Evolutionary conservation across 371 early-diverging fungal genomes (phyloP), one percentile per base, ranked within the genome.

Genomic region (Thermomucor indicae-seudaticae): DNA sequence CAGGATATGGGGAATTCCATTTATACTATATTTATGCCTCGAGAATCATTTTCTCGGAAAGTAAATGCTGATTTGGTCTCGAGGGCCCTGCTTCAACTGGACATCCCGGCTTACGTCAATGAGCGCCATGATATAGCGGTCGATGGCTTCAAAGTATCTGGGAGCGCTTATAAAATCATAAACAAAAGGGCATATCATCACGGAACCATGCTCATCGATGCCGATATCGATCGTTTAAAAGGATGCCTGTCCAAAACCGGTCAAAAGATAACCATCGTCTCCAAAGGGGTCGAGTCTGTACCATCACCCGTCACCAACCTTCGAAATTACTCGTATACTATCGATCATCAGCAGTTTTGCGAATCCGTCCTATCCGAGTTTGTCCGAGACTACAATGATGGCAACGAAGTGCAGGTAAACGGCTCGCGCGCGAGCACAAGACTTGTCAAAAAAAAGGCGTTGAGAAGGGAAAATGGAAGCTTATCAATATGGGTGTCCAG

Each of bases 191-290:
- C 97, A 1, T 96, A 93, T 57, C 97, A 97, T 64, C 98, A 98
- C 65, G 98, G 98, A 30, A 98, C 98, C 7, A 95, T 97, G 97
- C 70, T 98, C 37, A 91, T 97, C 46, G 86, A 92, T 59, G 75
- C 95, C 1, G 91, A 97, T 65, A 79, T 92, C 24, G 58, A 64
- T 14, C 65, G 63, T 6, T 73, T 97, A 16, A 72, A 79, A 35
- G 72, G 70, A 6, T 70, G 64, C 55, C 46, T 68, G 34, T 67
- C 67, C 6, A 71, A 66, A 51, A 62, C 61, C 24, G 66, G 27
- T 34, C 28, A 64, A 53, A 30, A 80, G 75, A 58, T 55, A 24
- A 72, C 75, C 4, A 73, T 94, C 27, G 76, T 75, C 10, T 89
- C 93, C 16, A 86, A 88, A 62, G 98, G 97, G 25, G 91, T 95